Base-by-base conservation (phyloP, 192 early-diverging fungal species). In the Polychytrium aggregatum region DNA sequence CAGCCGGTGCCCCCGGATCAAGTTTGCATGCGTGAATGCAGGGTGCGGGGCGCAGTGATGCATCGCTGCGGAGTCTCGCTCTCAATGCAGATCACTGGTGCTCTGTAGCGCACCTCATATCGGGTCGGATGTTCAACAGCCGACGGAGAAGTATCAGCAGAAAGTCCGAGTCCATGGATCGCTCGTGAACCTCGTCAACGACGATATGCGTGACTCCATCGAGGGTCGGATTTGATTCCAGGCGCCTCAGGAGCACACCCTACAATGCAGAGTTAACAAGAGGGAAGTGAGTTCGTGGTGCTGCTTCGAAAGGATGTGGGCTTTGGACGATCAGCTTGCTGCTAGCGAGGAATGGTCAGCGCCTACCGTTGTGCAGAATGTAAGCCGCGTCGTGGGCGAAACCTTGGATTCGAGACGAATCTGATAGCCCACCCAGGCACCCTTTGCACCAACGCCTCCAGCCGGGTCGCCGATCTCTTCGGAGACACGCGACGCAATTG, bases 101-200 rank as follows among this genome's bases (percentile, higher is more conserved):
- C n/a, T n/a, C n/a, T n/a, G n/a, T n/a, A n/a, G n/a, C n/a, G n/a
- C n/a, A n/a, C n/a, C n/a, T n/a, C n/a, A n/a, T n/a, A 46, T 82
- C 81, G 1, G 59, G 51, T 1, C 50, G 46, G 4, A 34, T 37
- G 26, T 35, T 68, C 17, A 90, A 46, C 13, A 90, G 60, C 13
- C 72, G 66, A n/a, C 70, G 71, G 31, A 88, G 56, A 28, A 90
- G 68, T 28, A 88, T 70, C 20, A 88, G 49, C 41, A 88, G 52
- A 53, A 88, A 90, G 57, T 89, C 87, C 29, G 46, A 49, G 44
- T 62, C 58, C 17, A 67, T 53, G 41, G 65, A 73, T 21, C 86
- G 66, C 50, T 90, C 85, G 50, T 88, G 84, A 5, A 90, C 84
- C 57, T 90, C 85, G 53, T 90, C 87, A 1, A 90, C 73, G 35